Base-by-base conservation (phyloP, 176 grass and related monocot species). In the Phyllostachys edulis region DNA sequence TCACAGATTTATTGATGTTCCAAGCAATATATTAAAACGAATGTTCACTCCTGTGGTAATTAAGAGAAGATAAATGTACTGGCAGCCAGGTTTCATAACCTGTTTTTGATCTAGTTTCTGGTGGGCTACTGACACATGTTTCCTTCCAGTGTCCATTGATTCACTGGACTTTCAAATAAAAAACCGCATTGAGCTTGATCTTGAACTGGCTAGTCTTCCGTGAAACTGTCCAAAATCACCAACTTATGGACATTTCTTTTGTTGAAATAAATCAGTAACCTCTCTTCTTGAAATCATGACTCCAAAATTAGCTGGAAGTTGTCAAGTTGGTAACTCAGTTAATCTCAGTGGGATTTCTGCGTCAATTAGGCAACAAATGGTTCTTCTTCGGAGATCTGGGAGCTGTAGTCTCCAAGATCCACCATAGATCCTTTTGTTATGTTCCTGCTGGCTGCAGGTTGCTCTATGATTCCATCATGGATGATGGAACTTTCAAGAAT, bases 101-200 rank as follows among this genome's bases (percentile, higher is more conserved):
- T 70, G 14, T 26, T 51, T 68, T 68, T 70, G 36, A 40, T 81
- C 65, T 71, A 71, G 37, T 82, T 26, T 82, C 66, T 8, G 2
- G 24, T 44, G 80, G 65, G 21, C 23, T 82, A 60, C 9, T 5
- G 23, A 13, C 18, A 37, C 54, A 36, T 61, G 4, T 34, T 57
- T 44, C 50, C 21, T 57, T 71, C 65, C 23, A 44, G 51, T 56
- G 71, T 59, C 15, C 15, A 32, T 11, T 32, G 11, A 59, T 14
- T 21, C 38, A 32, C 21, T 34, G 55, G 39, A 18, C 63, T 67
- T 24, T 32, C 40, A 63, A 80, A 64, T n/a, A 1, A 57, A 54
- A 72, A 52, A 20, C 15, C 2, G 3, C 71, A 34, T 75, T 38
- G 44, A 36, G 34, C 72, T 56, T 16, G 1, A 82, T 71, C 38